Evolutionary conservation across 2,329 filamentous ascomycete genomes (phyloP).

Genomic region (Magnaporthales sp.): DNA sequence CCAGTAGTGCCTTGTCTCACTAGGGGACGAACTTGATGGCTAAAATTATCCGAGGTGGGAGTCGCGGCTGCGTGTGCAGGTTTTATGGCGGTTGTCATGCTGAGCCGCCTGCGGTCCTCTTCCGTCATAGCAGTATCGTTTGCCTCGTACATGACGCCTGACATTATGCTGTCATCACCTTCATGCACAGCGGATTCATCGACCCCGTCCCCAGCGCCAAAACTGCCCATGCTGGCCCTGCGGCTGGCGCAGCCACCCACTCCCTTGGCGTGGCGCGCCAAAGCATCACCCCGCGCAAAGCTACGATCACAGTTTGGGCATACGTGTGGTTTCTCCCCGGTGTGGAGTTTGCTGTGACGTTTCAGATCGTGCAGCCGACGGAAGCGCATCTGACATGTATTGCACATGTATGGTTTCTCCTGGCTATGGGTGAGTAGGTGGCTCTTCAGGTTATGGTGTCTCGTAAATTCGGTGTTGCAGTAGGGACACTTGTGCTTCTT

Average conservation of each 20-base stretch:
- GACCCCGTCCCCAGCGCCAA: conserved; percentile 65
- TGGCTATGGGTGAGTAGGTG: conserved; percentile 96
- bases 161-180: conserved; percentile 46
- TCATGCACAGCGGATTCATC: conserved; percentile 33
- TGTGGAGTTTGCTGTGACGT: conserved; percentile 92
- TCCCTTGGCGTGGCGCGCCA: conserved; percentile 92
- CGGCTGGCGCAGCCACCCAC: conserved; percentile 91
- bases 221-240: conserved; percentile 75
- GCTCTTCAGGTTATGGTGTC: conserved; percentile 95
- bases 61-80: conserved; percentile 55
- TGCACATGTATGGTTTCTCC: conserved; percentile 93
- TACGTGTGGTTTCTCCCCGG: conserved; percentile 88
- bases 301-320: conserved; percentile 91
- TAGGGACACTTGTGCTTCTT: conserved; percentile 97
- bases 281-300: conserved; percentile 89
- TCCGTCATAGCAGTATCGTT: conserved; percentile 51
- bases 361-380: conserved; percentile 90
- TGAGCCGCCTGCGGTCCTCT: conserved; percentile 54
- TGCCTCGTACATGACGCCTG: conserved; percentile 46
- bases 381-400: conserved; percentile 89
- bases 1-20: conserved; percentile 37
- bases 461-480: conserved; percentile 92
- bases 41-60: conserved; percentile 39
- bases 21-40: conserved; percentile 72
- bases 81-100: conserved; percentile 63